Evolutionary conservation across 345 rosid species (phyloP).

Genomic region (Firmiana major): DNA sequence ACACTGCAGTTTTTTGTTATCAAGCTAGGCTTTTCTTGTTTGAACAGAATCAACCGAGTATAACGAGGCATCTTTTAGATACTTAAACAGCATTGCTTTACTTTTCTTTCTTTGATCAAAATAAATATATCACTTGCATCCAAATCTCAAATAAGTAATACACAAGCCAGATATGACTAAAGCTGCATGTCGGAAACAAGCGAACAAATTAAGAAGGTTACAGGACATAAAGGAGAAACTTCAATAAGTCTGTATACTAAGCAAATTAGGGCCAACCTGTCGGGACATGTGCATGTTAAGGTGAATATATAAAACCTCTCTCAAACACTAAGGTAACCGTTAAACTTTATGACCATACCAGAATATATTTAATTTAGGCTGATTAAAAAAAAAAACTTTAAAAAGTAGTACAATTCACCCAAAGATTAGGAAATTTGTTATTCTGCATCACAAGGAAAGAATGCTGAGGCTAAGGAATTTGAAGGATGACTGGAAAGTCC

Average conservation of each 20-base stretch:
- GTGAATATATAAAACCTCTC: neutral
- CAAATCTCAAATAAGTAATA: neutral
- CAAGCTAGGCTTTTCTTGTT: neutral
- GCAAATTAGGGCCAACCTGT: neutral
- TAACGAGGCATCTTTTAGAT: slow-evolving; percentile 2
- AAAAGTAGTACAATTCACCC: neutral
- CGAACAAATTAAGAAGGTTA: neutral
- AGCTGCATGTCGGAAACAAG: neutral
- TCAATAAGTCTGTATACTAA: neutral
- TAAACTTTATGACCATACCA: neutral
- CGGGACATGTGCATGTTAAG: neutral
- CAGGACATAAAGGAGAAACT: neutral
- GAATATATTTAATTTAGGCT: neutral
- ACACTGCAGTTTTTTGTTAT: neutral
- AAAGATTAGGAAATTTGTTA: neutral
- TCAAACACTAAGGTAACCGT: neutral
- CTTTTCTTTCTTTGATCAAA: neutral
- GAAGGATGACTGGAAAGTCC: neutral
- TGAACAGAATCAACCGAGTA: neutral
- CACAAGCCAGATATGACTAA: neutral
- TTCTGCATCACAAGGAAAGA: slow-evolving; percentile 5
- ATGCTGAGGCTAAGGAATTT: neutral
- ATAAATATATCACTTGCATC: neutral
- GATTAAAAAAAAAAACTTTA: neutral
- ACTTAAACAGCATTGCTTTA: neutral